Base-by-base conservation (phyloP, 768 basidiomycete genomes). In the Guyanaporus albipodus region DNA sequence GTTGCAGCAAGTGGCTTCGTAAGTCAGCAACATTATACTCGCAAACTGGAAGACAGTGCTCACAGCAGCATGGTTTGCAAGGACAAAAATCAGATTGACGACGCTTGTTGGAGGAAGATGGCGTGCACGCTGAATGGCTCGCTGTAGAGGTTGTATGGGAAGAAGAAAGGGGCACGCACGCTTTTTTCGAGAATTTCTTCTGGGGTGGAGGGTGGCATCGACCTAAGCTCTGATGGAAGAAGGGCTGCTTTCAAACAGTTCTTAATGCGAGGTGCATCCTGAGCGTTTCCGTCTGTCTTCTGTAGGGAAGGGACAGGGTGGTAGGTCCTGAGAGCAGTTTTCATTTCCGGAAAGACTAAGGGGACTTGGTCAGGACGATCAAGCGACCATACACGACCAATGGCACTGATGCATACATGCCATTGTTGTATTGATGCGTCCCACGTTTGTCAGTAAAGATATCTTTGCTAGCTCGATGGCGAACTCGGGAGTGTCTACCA, bases 241-340 rank as follows among this genome's bases (percentile, higher is more conserved):
- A 85, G 70, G 27, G 85, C 85, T 31, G 85, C 88, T 62, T 92
- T 93, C 41, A 94, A 74, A 62, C 86, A 87, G 53, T 90, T 90
- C 68, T 94, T 94, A 67, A 94, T 89, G 50, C 91, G 80, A 18
- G 91, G 91, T 32, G 91, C 91, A 64, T 94, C 91, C 63, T 92
- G 89, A 7, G 89, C 80, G 63, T 91, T 91, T 15, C 85, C 87
- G 54, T 86, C 84, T 14, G 90, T 88, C 70, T 87, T 88, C 63
- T 93, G 91, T 22, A 93, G 70, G 24, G 85, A 86, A 9, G 91
- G 91, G 4, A 91, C 82, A 23, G 91, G 89, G 59, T 93, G 91
- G 65, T 93, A 93, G 44, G 88, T 89, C 60, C 91, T 74, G 45
- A 93, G 71, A 17, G 88, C 86, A 6, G 91, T 93, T 67, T 89